phyloP scores from a whole-genome alignment of 805 yeast genomes.

The Ogataea salicorniae region DNA sequence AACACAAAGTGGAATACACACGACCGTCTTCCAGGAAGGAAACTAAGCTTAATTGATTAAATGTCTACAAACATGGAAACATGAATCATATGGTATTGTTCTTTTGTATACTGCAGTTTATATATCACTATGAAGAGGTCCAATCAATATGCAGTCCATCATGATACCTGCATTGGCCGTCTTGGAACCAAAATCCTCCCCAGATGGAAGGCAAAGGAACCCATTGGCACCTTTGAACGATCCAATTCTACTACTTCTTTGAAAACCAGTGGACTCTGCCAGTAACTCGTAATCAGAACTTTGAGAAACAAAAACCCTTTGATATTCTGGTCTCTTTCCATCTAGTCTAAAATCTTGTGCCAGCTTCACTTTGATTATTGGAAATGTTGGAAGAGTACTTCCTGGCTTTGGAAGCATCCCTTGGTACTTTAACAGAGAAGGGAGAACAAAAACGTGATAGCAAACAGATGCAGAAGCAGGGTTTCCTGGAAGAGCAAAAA shows the following conservation, averaged over 20 bases:
- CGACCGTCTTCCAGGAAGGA: too few species aligned
- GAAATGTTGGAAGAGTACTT: constrained; percentile 21
- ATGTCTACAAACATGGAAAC: too few species aligned
- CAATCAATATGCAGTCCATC: constrained; percentile 28
- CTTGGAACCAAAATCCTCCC: constrained; percentile 8
- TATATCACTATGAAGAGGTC: constrained; percentile 4
- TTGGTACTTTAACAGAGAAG: constrained; percentile 36
- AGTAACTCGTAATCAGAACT: constrained; percentile 21
- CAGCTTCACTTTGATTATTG: constrained; percentile 33
- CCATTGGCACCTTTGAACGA: constrained; percentile 46
- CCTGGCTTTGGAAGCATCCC: constrained; percentile 23
- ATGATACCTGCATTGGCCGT: constrained; percentile 16
- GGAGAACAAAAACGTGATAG: constrained; percentile 41
- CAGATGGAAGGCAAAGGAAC: constrained; percentile 38
- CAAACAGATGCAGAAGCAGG: constrained; percentile 53
- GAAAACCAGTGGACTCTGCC: constrained; percentile 45
- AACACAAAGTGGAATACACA: too few species aligned
- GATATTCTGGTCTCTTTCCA: constrained; percentile 45
- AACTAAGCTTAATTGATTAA: too few species aligned
- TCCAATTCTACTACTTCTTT: constrained; percentile 45
- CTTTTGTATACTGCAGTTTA: neutral
- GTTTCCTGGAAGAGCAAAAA: constrained; percentile 52
- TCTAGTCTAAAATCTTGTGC: constrained; percentile 34
- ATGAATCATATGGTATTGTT: too few species aligned
- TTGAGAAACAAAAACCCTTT: constrained; percentile 36